phyloP scores from a whole-genome alignment of 1,139 yeast species.

The Diutina sp. region DNA sequence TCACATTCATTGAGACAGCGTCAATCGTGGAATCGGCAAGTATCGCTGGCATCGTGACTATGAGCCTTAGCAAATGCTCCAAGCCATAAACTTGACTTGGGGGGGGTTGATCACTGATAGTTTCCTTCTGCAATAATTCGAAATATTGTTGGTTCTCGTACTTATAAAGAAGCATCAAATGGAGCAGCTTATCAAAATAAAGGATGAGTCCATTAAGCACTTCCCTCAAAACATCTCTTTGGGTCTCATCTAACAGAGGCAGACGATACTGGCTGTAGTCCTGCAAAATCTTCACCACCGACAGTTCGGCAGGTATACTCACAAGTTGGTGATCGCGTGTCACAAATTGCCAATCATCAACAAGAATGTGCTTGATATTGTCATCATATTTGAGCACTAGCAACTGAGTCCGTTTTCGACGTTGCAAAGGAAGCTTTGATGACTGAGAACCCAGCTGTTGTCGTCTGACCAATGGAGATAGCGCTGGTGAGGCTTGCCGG shows the following conservation, averaged over 20 bases:
- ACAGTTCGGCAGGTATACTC: conserved; percentile 41
- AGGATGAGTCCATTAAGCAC: conserved; percentile 52
- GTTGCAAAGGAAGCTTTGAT: not conserved
- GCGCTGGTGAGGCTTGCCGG: not conserved
- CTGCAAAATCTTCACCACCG: conserved; percentile 38
- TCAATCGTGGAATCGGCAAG: conserved; percentile 77
- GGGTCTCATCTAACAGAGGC: conserved; percentile 10
- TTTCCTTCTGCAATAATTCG: conserved; percentile 26
- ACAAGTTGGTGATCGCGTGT: conserved; percentile 69
- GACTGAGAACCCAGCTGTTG: not conserved
- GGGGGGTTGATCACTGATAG: conserved; percentile 10
- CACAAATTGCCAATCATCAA: conserved; percentile 87
- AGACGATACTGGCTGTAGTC: conserved; percentile 24
- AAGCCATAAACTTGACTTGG: conserved; percentile 44
- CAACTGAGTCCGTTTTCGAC: not conserved
- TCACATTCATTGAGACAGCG: conserved; percentile 47
- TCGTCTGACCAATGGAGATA: not conserved
- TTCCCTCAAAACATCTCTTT: conserved; percentile 45
- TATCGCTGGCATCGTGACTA: conserved; percentile 71
- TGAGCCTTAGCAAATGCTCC: conserved; percentile 62
- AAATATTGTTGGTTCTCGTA: conserved; percentile 77
- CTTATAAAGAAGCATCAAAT: conserved; percentile 64
- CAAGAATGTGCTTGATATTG: conserved; percentile 43
- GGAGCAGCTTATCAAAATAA: conserved; percentile 71
- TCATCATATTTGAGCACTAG: not conserved